phyloP scores from a whole-genome alignment of 2,329 filamentous ascomycete genomes.

The Fusarium sambucinum region DNA sequence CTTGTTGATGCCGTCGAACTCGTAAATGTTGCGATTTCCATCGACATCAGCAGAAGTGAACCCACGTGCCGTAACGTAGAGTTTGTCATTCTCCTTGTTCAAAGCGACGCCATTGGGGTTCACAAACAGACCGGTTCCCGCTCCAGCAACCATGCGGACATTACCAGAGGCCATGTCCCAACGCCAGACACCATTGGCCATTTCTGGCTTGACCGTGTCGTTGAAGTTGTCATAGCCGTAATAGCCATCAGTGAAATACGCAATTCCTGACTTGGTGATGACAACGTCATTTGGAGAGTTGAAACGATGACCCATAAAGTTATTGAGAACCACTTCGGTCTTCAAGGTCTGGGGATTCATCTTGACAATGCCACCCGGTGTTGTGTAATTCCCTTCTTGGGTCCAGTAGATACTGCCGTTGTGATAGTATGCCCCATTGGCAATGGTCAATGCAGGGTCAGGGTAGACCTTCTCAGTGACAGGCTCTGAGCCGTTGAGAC shows the following conservation, averaged over 20 bases:
- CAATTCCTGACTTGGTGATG: neutral
- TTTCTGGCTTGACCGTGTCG: neutral
- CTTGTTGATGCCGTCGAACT: neutral
- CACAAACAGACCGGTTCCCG: neutral
- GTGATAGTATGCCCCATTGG: conserved; percentile 1
- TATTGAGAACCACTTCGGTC: conserved; percentile 1
- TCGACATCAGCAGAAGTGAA: neutral
- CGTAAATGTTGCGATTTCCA: neutral
- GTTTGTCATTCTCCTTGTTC: neutral
- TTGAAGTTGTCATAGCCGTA: conserved; percentile 1
- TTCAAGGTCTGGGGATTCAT: neutral
- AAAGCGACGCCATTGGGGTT: neutral
- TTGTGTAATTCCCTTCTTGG: neutral
- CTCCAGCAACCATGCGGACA: neutral
- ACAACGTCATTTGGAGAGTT: conserved; percentile 2
- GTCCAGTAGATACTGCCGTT: neutral
- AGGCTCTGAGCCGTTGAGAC: neutral
- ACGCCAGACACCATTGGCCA: neutral
- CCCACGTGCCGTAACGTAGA: neutral
- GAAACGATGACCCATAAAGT: neutral
- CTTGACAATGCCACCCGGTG: neutral
- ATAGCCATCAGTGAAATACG: neutral
- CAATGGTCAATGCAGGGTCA: neutral
- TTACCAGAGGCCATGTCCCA: neutral
- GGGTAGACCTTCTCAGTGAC: neutral